Evolutionary conservation across 805 yeast species (phyloP), one percentile per base, ranked within the genome.

Genomic region (Lipomyces orientalis): DNA sequence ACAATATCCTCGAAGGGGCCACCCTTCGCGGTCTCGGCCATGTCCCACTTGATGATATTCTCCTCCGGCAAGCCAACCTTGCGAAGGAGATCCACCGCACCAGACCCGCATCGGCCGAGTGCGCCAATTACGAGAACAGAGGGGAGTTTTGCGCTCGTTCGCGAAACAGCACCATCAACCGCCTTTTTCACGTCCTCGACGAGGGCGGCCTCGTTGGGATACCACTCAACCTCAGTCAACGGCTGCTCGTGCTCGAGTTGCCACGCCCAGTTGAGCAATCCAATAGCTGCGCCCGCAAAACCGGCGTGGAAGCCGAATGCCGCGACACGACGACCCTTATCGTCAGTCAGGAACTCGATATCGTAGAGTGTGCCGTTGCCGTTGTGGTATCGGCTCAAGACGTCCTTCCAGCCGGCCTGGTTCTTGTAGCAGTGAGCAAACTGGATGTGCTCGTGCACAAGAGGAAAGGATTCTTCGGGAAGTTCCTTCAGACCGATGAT

Each of bases 261-360:
- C 82, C 90, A 89, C 61, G 97, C 90, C 97, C 98, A 95, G 80
- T 93, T 97, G 79, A 87, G 87, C 61, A 94, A 84, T 75, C 99
- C 99, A 64, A 95, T 81, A 43, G 99, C 99, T 46, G 99, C 99
- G 76, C 99, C 99, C 6, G 98, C 99, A 79, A 95, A 95, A n/a
- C 99, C 99, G 57, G 99, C 99, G 79, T 94, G 94, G 84, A 87
- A 95, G n/a, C 99, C 99, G 78, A 95, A 95, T 8, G 99, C 99
- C 57, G 99, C 99, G 35, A 95, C 99, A 81, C 99, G 90, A 84
- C 99, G 90, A 46, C 98, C 98, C 76, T 87, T 88, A 74, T 90
- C 97, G 78, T 95, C 92, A 79, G 91, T 96, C 78, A 95, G 83
- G 77, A 95, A 95, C 82, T 95, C 99, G 73, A 95, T 83, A 79